These are phyloP conservation scores for Mortierella alpina DNA, from an alignment of 192 early-diverging fungal species.

Conservation along the genomic window DNA sequence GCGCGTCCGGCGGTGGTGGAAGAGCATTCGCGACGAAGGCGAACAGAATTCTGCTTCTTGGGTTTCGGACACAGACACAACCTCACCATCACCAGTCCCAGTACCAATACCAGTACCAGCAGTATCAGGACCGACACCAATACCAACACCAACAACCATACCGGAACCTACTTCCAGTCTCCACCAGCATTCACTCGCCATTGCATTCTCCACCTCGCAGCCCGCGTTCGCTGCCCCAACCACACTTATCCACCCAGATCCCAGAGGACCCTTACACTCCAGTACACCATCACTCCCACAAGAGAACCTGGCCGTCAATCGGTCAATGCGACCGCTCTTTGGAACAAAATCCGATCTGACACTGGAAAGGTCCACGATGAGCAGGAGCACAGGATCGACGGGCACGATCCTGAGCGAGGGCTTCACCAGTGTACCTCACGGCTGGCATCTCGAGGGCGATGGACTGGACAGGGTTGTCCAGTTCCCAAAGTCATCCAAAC, in stretches of 20 bases:
- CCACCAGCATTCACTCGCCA: no score
- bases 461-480: slow-evolving; percentile 18
- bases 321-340: not conserved
- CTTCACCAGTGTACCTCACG: slow-evolving; percentile 15
- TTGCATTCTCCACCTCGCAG: no score
- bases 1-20: slow-evolving; percentile 31
- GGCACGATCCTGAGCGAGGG: slow-evolving; percentile 17
- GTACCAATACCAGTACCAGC: not conserved
- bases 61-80: not conserved
- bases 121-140: not conserved
- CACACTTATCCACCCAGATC: no score
- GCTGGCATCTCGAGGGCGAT: slow-evolving; percentile 44
- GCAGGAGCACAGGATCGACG: not conserved
- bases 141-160: no score
- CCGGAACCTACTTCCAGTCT: no score
- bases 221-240: no score
- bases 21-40: slow-evolving; percentile 8
- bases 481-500: slow-evolving; percentile 18
- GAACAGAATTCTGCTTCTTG: not conserved
- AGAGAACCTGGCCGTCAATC: not conserved
- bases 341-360: not conserved
- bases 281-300: not conserved
- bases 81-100: not conserved
- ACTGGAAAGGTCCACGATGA: not conserved
- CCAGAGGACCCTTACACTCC: not conserved